Percentiles rank a stretch among this genome's conserved stretches.
phyloP scores from a whole-genome alignment of 768 basidiomycete genomes.

The Phaffia tasmanica region DNA sequence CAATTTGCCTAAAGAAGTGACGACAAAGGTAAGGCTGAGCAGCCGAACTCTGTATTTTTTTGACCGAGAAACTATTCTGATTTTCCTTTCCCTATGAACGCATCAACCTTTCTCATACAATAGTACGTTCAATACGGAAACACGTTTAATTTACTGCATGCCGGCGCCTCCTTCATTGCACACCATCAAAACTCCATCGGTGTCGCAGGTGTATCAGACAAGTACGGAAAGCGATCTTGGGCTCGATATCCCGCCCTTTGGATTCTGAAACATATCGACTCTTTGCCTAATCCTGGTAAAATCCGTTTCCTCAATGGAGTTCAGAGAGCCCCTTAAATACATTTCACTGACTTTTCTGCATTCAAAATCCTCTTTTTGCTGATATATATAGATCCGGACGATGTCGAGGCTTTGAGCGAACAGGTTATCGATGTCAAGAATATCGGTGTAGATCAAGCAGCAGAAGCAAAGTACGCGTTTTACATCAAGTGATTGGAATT shows the following conservation, averaged over 20 bases:
- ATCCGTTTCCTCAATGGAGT: background rate
- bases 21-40: slow-evolving; percentile 53
- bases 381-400: slow-evolving; percentile 52
- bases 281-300: slow-evolving; percentile 70
- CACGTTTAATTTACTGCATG: slow-evolving; percentile 90
- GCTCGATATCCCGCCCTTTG: slow-evolving; percentile 91
- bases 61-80: background rate
- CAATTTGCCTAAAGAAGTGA: slow-evolving; percentile 91
- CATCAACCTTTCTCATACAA: background rate
- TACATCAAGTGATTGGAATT: background rate
- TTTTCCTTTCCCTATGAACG: background rate
- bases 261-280: slow-evolving; percentile 92
- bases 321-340: too few species aligned
- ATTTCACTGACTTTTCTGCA: too few species aligned
- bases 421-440: slow-evolving; percentile 59
- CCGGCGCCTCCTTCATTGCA: slow-evolving; percentile 83
- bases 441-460: slow-evolving; percentile 63
- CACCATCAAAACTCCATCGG: slow-evolving; percentile 84
- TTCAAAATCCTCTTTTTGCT: too few species aligned
- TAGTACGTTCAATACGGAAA: slow-evolving; percentile 90
- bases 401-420: slow-evolving; percentile 84
- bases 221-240: slow-evolving; percentile 94
- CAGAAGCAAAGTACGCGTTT: slow-evolving; percentile 51
- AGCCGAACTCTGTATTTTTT: background rate
- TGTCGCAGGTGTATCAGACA: slow-evolving; percentile 94